A percentile compares a stretch with the other conserved stretches of the same genome.
Evolutionary conservation across 805 yeast species (phyloP).

Genomic region (Cyberlindnera maritima): DNA sequence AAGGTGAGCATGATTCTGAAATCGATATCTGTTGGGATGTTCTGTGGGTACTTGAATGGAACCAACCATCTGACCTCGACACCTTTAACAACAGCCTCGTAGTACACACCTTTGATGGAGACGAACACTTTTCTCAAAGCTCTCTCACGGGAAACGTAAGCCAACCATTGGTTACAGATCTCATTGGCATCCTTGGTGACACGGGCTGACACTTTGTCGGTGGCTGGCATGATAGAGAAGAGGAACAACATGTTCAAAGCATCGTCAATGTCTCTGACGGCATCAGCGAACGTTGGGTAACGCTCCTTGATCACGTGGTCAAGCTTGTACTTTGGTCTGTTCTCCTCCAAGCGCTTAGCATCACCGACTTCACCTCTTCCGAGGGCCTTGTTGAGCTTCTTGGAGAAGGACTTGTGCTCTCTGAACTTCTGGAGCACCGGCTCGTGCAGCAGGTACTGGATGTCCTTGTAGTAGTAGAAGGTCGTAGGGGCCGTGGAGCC

Average conservation of each 20-base stretch:
- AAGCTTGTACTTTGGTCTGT: conserved; percentile 79
- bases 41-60: conserved; percentile 95
- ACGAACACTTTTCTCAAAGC: conserved; percentile 86
- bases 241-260: conserved; percentile 92
- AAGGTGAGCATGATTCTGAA: conserved; percentile 96
- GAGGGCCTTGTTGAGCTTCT: conserved; percentile 82
- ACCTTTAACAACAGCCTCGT: conserved; percentile 85
- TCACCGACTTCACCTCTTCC: conserved; percentile 89
- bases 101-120: conserved; percentile 95
- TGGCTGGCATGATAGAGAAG: conserved; percentile 93
- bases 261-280: conserved; percentile 91
- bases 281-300: conserved; percentile 91
- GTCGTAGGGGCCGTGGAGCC: conserved; percentile 97
- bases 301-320: conserved; percentile 93
- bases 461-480: conserved; percentile 90
- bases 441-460: conserved; percentile 92
- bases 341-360: conserved; percentile 81
- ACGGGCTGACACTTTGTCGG: conserved; percentile 73
- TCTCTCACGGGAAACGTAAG: conserved; percentile 84
- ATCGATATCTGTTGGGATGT: conserved; percentile 90
- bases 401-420: conserved; percentile 92
- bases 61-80: conserved; percentile 95
- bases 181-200: conserved; percentile 86
- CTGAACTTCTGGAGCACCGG: conserved; percentile 89
- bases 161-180: conserved; percentile 93